Percentiles rank a stretch among this genome's conserved stretches.
phyloP scores from a whole-genome alignment of 129 eudicot species.

The Escallonia rubra region DNA sequence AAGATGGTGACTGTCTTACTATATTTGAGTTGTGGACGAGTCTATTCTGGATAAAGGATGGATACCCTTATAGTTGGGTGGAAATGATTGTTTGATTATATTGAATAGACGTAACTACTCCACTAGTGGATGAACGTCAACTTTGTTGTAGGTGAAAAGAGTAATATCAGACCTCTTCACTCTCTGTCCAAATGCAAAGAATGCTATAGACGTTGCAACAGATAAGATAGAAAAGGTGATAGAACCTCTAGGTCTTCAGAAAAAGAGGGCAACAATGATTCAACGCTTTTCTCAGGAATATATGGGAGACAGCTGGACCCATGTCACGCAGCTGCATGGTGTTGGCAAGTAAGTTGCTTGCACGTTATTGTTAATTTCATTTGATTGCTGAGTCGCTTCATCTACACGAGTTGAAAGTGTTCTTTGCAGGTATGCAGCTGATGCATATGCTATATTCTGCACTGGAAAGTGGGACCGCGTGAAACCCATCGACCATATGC shows the following conservation, averaged over 20 bases:
- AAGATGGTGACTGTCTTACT: too few species aligned
- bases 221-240: conserved; percentile 34
- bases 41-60: too few species aligned
- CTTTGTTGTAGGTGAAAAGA: conserved; percentile 35
- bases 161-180: conserved; percentile 49
- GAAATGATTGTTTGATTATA: background rate
- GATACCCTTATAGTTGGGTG: too few species aligned
- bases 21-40: too few species aligned
- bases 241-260: conserved; percentile 50
- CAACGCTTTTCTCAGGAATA: conserved; percentile 44
- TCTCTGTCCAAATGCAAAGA: conserved; percentile 72
- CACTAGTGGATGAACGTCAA: background rate
- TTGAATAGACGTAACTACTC: background rate
- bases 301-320: conserved; percentile 55
- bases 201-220: conserved; percentile 33
- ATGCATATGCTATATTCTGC: conserved; percentile 90
- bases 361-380: background rate
- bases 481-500: conserved; percentile 70
- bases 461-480: conserved; percentile 75
- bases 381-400: background rate
- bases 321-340: conserved; percentile 62
- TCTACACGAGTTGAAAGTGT: background rate
- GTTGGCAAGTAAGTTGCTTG: conserved; percentile 59
- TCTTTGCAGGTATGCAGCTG: conserved; percentile 71
- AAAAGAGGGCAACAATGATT: conserved; percentile 40